Base-by-base conservation (phyloP, 352 stramenopile species). In the Thraustotheca clavata region DNA sequence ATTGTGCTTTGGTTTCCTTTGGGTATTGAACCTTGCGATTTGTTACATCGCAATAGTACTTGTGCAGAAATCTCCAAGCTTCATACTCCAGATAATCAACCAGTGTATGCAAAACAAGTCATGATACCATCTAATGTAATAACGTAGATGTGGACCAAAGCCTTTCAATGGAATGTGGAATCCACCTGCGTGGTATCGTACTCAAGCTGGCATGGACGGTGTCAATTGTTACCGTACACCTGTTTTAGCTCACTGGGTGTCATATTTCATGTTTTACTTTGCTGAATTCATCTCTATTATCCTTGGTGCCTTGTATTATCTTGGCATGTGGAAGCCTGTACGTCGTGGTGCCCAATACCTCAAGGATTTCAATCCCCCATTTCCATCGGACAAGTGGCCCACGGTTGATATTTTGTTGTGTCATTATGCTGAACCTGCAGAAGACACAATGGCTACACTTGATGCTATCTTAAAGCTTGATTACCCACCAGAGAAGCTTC, bases 261-360 rank as follows among this genome's bases (percentile, higher is more conserved):
- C 77, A 43, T 89, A 85, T 69, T 87, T 89, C 54, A 54, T 86
- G 31, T 87, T 89, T 57, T 86, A 85, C 49, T 68, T 89, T 33
- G 62, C 80, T 24, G 80, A 89, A 57, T 85, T 86, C 59, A 87
- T 87, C 65, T 86, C 76, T 14, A 87, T 89, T 60, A 72, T 76
- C 6, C 73, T 89, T 18, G 80, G 80, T 0, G 82, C 80, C 48
- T 40, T 86, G 4, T 89, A 89, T 69, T 89, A 89, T 65, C 70
- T 89, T 31, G 80, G 80, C 31, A 89, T 89, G 80, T 89, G 80
- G 80, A 87, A 85, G 62, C 80, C 80, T 2, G 80, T 89, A 36
- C 80, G 80, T 70, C 80, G 80, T 29, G 80, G 80, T 5, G 80
- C 80, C 31, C 76, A 80, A 8, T 89, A 87, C 66, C 60, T 89